Evolutionary conservation across 2,329 filamentous ascomycete species (phyloP).

Genomic region (Knoxdaviesia capensis): DNA sequence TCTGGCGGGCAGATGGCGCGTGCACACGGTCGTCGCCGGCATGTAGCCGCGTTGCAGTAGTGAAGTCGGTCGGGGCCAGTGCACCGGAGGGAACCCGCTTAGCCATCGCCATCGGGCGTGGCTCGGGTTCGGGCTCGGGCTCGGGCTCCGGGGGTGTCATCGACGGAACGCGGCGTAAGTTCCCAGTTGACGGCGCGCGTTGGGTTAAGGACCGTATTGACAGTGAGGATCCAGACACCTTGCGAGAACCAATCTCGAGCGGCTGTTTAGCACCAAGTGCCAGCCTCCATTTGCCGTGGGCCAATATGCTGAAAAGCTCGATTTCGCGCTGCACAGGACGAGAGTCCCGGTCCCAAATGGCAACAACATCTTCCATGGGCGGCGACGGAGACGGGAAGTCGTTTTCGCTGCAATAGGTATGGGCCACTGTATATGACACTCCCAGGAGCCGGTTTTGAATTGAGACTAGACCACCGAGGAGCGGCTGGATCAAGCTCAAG

Average conservation of each 20-base stretch:
- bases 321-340: conserved; percentile 42
- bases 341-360: conserved; percentile 43
- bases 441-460: conserved; percentile 63
- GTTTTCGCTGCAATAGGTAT: conserved; percentile 50
- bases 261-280: background rate
- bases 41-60: conserved; percentile 2
- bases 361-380: conserved; percentile 50
- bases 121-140: conserved; percentile 6
- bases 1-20: background rate
- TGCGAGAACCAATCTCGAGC: background rate
- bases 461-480: conserved; percentile 50
- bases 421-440: conserved; percentile 57
- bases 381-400: conserved; percentile 53
- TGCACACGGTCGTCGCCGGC: background rate
- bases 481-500: conserved; percentile 52
- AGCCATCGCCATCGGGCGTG: conserved; percentile 11
- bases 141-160: background rate
- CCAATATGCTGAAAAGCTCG: conserved; percentile 43
- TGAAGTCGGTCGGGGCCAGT: conserved; percentile 5
- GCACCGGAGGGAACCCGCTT: conserved; percentile 11
- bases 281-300: conserved; percentile 28
- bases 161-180: conserved; percentile 1
- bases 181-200: background rate
- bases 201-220: background rate
- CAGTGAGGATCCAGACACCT: conserved; percentile 5